phyloP scores from a whole-genome alignment of 2,329 filamentous ascomycete genomes.

The Aspergillus proliferans region DNA sequence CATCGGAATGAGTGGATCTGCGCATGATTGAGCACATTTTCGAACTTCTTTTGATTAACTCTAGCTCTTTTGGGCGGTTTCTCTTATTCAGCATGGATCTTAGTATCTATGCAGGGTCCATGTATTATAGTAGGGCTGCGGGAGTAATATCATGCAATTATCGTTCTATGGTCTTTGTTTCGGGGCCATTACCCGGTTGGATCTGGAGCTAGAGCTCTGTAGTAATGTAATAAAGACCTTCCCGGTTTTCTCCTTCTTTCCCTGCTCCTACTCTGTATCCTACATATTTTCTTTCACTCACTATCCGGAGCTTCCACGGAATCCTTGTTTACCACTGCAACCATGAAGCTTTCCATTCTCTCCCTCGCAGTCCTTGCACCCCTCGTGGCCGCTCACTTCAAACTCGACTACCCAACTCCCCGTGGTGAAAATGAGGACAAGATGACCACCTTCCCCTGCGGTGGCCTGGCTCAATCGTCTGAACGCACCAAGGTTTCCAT shows the following conservation, averaged over 20 bases:
- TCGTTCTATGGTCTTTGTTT: no score
- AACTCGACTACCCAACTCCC: slow-evolving; percentile 46
- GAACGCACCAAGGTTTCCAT: slow-evolving; percentile 46
- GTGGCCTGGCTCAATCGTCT: slow-evolving; percentile 42
- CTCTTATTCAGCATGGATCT: no score
- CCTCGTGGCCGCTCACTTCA: slow-evolving; percentile 50
- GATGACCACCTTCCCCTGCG: slow-evolving; percentile 45
- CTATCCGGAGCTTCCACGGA: not conserved
- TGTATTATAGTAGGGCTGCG: not conserved
- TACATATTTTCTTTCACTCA: not conserved
- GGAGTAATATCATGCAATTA: no score
- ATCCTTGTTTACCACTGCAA: slow-evolving; percentile 1
- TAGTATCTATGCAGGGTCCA: not conserved
- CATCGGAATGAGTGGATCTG: slow-evolving; percentile 5
- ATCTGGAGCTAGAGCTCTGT: no score
- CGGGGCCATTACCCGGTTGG: no score
- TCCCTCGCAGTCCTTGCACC: slow-evolving; percentile 38
- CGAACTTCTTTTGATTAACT: slow-evolving; percentile 5
- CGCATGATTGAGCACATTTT: slow-evolving; percentile 29
- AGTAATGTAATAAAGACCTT: not conserved
- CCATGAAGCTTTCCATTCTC: slow-evolving; percentile 29
- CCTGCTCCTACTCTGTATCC: not conserved
- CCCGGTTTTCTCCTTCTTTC: not conserved
- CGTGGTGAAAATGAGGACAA: slow-evolving; percentile 47
- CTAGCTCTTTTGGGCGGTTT: not conserved